A percentile compares a stretch with the other conserved stretches of the same genome.
Conservation (phyloP, 768 basidiomycete species). For the Lactarius vividus region DNA sequence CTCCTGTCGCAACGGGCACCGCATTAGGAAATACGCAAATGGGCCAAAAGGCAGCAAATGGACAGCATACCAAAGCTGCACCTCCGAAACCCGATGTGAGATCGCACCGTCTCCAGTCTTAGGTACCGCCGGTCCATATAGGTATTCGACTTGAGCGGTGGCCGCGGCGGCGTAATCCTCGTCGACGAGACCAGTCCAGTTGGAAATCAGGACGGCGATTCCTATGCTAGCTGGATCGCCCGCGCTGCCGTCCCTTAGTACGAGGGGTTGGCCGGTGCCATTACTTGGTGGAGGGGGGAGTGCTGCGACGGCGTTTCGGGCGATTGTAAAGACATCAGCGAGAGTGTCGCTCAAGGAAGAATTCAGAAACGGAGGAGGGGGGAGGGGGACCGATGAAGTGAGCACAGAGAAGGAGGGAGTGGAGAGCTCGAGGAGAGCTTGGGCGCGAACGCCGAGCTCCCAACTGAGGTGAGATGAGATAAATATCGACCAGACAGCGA, state of each 20-base stretch:
- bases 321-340: slow-evolving; percentile 56
- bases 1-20: slow-evolving; percentile 45
- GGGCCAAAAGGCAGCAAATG: neutral
- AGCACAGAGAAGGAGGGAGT: slow-evolving; percentile 47
- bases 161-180: slow-evolving; percentile 64
- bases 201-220: slow-evolving; percentile 61
- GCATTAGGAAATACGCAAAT: neutral
- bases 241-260: slow-evolving; percentile 57
- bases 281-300: slow-evolving; percentile 45
- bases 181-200: slow-evolving; percentile 49
- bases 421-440: slow-evolving; percentile 51
- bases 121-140: slow-evolving; percentile 52
- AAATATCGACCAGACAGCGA: neutral
- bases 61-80: slow-evolving; percentile 67
- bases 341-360: slow-evolving; percentile 36
- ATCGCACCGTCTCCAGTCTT: slow-evolving; percentile 74
- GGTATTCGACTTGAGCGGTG: slow-evolving; percentile 58
- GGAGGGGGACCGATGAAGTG: slow-evolving; percentile 32
- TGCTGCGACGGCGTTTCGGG: slow-evolving; percentile 46
- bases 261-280: slow-evolving; percentile 51
- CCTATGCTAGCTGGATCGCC: slow-evolving; percentile 82
- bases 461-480: slow-evolving; percentile 39
- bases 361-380: slow-evolving; percentile 31
- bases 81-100: slow-evolving; percentile 65
- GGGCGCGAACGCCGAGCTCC: slow-evolving; percentile 51